Evolutionary conservation across 225 moss, liverwort and hornwort species (phyloP).

Genomic region (Polytrichum formosum): DNA sequence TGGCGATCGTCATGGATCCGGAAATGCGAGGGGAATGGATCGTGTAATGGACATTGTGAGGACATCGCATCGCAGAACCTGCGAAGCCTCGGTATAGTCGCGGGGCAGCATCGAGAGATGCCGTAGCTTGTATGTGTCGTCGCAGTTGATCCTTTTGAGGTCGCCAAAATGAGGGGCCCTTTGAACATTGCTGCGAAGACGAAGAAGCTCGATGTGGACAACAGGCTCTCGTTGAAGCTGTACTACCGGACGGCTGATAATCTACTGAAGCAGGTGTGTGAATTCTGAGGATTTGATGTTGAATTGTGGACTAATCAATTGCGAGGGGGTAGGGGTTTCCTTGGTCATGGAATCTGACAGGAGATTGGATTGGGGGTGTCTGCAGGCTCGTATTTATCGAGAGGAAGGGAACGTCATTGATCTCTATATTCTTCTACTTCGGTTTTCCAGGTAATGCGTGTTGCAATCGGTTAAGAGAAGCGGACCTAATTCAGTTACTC

Average conservation of each 20-base stretch:
- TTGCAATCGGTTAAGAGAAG: not conserved
- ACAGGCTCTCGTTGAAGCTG: slow-evolving; percentile 74
- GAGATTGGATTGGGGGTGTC: slow-evolving; percentile 3
- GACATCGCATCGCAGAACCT: too few species aligned
- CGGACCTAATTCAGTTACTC: too few species aligned
- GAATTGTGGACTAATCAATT: not conserved
- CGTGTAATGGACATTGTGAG: too few species aligned
- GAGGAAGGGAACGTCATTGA: slow-evolving; percentile 80
- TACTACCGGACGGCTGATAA: slow-evolving; percentile 88
- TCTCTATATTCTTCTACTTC: slow-evolving; percentile 78
- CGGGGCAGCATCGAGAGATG: too few species aligned
- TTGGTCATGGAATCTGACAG: not conserved
- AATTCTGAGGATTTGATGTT: not conserved
- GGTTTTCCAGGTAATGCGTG: slow-evolving; percentile 68
- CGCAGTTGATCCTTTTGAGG: too few species aligned
- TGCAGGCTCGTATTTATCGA: slow-evolving; percentile 79
- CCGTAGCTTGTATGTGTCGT: too few species aligned
- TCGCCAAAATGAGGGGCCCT: slow-evolving; percentile 43
- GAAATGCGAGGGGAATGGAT: too few species aligned
- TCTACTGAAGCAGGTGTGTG: slow-evolving; percentile 80
- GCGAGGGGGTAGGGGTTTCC: not conserved
- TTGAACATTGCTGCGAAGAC: slow-evolving; percentile 73
- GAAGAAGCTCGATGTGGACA: slow-evolving; percentile 83
- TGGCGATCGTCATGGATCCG: too few species aligned
- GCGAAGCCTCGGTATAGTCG: too few species aligned